phyloP scores from a whole-genome alignment of 768 basidiomycete species.

The Mycena kentingensis region DNA sequence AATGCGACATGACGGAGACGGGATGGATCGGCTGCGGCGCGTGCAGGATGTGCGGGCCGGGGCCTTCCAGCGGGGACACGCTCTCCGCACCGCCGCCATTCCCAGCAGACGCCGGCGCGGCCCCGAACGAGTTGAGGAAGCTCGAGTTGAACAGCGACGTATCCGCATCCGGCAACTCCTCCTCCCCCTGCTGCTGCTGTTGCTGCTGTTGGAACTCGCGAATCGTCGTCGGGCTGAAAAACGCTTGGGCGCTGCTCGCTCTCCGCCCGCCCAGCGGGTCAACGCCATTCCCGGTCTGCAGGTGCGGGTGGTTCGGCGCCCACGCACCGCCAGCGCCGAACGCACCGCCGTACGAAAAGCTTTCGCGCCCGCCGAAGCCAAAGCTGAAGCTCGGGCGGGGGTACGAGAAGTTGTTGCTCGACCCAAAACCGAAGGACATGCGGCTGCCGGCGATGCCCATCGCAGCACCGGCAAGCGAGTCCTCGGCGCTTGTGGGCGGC shows the following conservation, averaged over 20 bases:
- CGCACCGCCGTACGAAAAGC: conserved; percentile 17
- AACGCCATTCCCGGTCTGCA: too few species aligned
- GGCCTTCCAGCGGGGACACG: conserved; percentile 16
- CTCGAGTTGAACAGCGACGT: conserved; percentile 49
- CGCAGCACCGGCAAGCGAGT: conserved; percentile 41
- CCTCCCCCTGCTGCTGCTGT: conserved; percentile 48
- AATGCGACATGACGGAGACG: conserved; percentile 15
- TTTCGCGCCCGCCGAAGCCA: conserved; percentile 6
- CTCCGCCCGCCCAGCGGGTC: conserved; percentile 20
- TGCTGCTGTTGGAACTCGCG: conserved; percentile 42
- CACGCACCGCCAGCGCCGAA: conserved; percentile 18
- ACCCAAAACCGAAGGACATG: not conserved
- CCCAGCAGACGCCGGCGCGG: not conserved
- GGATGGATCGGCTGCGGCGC: conserved; percentile 21
- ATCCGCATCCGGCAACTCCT: conserved; percentile 51
- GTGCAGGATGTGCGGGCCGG: conserved; percentile 10
- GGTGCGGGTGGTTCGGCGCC: conserved; percentile 9
- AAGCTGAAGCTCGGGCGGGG: conserved; percentile 23
- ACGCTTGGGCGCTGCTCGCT: conserved; percentile 41
- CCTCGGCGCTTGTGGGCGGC: conserved; percentile 27
- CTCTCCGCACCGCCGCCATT: too few species aligned
- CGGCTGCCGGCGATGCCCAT: conserved; percentile 12
- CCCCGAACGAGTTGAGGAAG: conserved; percentile 38
- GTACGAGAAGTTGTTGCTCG: conserved; percentile 17
- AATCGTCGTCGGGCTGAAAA: conserved; percentile 39